Evolutionary conservation across 1,284 basidiomycete genomes (phyloP).

Genomic region (Rhodotorula glutinis): DNA sequence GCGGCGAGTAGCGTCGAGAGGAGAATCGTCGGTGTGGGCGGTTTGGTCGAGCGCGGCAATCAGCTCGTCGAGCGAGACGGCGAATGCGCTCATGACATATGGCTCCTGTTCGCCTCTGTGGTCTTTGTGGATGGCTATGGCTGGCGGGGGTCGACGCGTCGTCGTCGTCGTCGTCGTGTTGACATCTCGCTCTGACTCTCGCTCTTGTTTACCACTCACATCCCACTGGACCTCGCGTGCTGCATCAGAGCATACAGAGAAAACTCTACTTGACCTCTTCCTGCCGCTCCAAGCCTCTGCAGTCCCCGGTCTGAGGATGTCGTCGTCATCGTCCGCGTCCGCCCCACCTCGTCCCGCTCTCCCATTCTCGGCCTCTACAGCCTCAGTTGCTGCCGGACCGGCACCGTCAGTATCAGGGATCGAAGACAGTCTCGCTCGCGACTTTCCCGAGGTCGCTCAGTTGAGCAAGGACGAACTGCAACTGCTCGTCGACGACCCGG

Average conservation of each 20-base stretch:
- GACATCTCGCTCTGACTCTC: background rate
- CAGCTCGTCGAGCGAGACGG: conserved; percentile 3
- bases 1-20: background rate
- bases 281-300: background rate
- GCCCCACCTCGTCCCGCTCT: background rate
- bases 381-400: background rate
- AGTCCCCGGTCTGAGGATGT: too few species aligned
- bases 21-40: background rate
- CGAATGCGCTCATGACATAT: conserved; percentile 3
- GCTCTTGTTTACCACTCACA: too few species aligned
- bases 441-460: conserved; percentile 20
- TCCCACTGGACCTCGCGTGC: too few species aligned
- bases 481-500: conserved; percentile 72
- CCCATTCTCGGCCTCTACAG: background rate
- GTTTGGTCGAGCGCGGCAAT: background rate
- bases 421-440: conserved; percentile 22
- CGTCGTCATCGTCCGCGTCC: too few species aligned
- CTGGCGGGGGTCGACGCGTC: too few species aligned
- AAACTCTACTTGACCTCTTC: too few species aligned
- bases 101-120: too few species aligned
- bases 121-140: too few species aligned
- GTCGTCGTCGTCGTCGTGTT: too few species aligned
- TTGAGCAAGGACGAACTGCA: conserved; percentile 78
- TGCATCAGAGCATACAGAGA: too few species aligned
- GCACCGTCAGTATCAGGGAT: conserved; percentile 1